Evolutionary conservation across 192 early-diverging fungal genomes (phyloP), one percentile per base, ranked within the genome.

Genomic region (Jimgerdemannia flammicorona): DNA sequence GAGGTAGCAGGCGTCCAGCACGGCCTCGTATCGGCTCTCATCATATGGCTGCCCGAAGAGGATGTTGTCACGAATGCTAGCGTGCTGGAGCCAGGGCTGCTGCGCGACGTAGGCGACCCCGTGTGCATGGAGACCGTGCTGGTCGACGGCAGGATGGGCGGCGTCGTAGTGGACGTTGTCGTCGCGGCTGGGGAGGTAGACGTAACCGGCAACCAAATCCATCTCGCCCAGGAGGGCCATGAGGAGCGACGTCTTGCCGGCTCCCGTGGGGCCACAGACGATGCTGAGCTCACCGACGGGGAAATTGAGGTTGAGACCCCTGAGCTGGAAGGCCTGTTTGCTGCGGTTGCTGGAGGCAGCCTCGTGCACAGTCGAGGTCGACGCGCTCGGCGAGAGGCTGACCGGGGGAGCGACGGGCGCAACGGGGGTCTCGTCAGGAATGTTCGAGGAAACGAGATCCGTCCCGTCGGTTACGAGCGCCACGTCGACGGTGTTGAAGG

Each of bases 31-130:
- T 44, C 83, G 79, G 18, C 80, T 81, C 44, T 78, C 75, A 44
- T 95, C 84, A 73, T 83, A 93, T 0, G 85, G 83, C 11, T 83
- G 79, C 0, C 92, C 85, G 89, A 95, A 95, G 39, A 88, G 72
- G 76, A 96, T 92, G 74, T 96, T 91, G 64, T 91, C 87, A 44
- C 88, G 88, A 66, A 89, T 83, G n/a, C 86, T 87, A 11, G 76
- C 88, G 70, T 86, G 89, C 70, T 79, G 87, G 63, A 88, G 77
- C 90, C 85, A 95, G 3, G 89, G 81, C 4, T 68, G 77, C 54
- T 87, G 85, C 0, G 84, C 74, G 4, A 88, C 84, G 77, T 88
- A 90, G 14, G 82, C 77, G 3, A 90, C 73, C 29, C 81, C 74
- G 7, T 82, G 79, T 0, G 19, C 20, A 39, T 73, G 65, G 29